Percentiles rank a stretch among this genome's conserved stretches.
Evolutionary conservation across 352 stramenopile genomes (phyloP).

Genomic region (Globisporangium ultimum): DNA sequence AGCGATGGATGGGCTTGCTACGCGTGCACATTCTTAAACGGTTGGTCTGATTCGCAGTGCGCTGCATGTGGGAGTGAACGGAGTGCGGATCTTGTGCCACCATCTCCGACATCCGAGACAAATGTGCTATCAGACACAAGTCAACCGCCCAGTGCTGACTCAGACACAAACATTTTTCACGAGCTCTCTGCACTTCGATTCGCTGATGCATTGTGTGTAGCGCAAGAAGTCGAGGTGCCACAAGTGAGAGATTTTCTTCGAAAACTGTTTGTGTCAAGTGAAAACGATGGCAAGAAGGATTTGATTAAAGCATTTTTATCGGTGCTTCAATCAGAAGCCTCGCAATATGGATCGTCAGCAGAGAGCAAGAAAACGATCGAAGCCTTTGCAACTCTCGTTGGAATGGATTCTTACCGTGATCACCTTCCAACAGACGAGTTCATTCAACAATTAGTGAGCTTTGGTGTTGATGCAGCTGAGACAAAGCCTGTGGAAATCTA

Average conservation of each 20-base stretch:
- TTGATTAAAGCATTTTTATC: conserved; percentile 5
- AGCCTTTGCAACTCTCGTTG: conserved; percentile 22
- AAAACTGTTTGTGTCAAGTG: conserved; percentile 22
- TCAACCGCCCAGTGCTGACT: neutral
- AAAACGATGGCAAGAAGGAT: conserved; percentile 1
- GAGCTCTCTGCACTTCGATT: conserved; percentile 30
- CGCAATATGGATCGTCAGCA: conserved; percentile 19
- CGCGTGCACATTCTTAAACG: conserved; percentile 70
- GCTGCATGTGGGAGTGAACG: conserved; percentile 54
- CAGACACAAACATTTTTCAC: conserved; percentile 14
- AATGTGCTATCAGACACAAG: neutral
- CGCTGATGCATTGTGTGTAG: conserved; percentile 30
- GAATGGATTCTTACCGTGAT: conserved; percentile 15
- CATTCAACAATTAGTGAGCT: neutral
- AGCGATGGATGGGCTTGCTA: conserved; percentile 46
- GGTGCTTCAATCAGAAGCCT: conserved; percentile 22
- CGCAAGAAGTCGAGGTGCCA: conserved; percentile 21
- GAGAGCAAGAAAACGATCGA: conserved; percentile 33
- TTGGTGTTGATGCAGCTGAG: conserved; percentile 13
- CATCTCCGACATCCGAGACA: conserved; percentile 6
- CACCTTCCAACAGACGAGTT: conserved; percentile 3
- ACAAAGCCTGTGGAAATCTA: conserved; percentile 34
- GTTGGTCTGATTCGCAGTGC: conserved; percentile 45
- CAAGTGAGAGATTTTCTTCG: conserved; percentile 33
- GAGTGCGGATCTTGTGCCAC: conserved; percentile 31